These are phyloP conservation scores for Brettanomyces bruxellensis DNA, from an alignment of 805 yeast genomes.

Conservation along the genomic window DNA sequence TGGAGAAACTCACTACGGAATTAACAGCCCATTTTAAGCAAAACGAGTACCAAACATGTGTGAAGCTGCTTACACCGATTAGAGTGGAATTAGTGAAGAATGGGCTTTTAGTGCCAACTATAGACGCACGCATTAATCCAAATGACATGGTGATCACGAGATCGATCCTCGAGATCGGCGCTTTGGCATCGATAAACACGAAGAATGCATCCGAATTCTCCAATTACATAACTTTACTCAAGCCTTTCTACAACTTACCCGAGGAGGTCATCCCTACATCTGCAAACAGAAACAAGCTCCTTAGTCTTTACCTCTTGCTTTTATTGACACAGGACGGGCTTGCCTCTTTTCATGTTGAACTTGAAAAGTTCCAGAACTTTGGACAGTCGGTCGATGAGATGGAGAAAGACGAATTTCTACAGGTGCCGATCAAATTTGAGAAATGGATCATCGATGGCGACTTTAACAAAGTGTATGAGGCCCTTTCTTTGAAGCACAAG, in stretches of 20 bases:
- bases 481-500: conserved; percentile 39
- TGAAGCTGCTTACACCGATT: conserved; percentile 55
- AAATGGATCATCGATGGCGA: conserved; percentile 95
- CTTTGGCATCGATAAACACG: conserved; percentile 63
- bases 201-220: conserved; percentile 58
- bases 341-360: conserved; percentile 82
- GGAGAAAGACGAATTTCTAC: conserved; percentile 62
- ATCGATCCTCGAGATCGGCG: conserved; percentile 81
- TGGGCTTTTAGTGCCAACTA: conserved; percentile 61
- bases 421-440: conserved; percentile 83
- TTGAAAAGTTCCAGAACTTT: conserved; percentile 58
- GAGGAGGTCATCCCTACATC: conserved; percentile 25
- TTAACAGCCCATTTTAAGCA: conserved; percentile 55
- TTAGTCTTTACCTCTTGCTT: conserved; percentile 67
- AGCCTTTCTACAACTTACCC: conserved; percentile 57
- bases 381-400: conserved; percentile 33
- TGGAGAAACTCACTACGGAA: conserved; percentile 62
- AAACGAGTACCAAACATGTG: conserved; percentile 54
- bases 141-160: conserved; percentile 73
- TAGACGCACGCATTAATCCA: conserved; percentile 31
- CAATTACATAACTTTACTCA: conserved; percentile 62
- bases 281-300: conserved; percentile 59
- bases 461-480: conserved; percentile 82
- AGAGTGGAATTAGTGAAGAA: conserved; percentile 74
- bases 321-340: conserved; percentile 76